Evolutionary conservation across 2,329 filamentous ascomycete genomes (phyloP), one percentile per base, ranked within the genome.

Genomic region (Colletotrichum falcatum): DNA sequence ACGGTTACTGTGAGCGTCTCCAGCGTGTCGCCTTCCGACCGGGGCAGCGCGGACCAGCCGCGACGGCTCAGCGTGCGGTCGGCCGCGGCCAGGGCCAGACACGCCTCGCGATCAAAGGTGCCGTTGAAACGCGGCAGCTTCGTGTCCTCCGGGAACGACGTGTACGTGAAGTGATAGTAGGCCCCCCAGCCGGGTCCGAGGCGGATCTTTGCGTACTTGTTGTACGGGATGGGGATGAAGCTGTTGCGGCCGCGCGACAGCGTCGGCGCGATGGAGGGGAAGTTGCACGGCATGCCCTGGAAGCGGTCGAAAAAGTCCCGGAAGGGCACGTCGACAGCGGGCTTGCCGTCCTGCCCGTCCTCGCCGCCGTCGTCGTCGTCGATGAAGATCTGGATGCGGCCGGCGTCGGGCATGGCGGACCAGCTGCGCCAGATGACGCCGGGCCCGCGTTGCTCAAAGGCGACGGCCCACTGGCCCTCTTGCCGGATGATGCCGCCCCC

Each of bases 151-250:
- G 67, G 64, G 18, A 70, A 70, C 14, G 42, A 59, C 20, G 67
- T 62, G 28, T 70, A 67, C 7, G 67, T 70, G 56, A 70, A 70
- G 28, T 70, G 67, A 16, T 70, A 70, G 44, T 70, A 70, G 5
- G 67, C 42, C 5, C 67, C 67, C 67, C 67, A 70, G 11, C 56
- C 64, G 1, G 58, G 67, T 2, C 67, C 67, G 9, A 70, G 58
- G 23, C 67, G 64, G 28, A 70, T 18, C 58, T 70, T 67, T 1
- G 67, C 67, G 28, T 67, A 67, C 3, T 59, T 70, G 44, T 62
- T 70, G 44, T 70, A 70, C 1, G 67, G 67, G 46, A 70, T 70
- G 28, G 67, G 67, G 20, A 70, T 67, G 58, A 70, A 70, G 51
- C 64, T 51, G 30, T 70, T 70, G 23, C 67, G 67, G 2, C 67